Conservation (phyloP, 495 filamentous ascomycete genomes). For the Mytilinidion resinicola region DNA sequence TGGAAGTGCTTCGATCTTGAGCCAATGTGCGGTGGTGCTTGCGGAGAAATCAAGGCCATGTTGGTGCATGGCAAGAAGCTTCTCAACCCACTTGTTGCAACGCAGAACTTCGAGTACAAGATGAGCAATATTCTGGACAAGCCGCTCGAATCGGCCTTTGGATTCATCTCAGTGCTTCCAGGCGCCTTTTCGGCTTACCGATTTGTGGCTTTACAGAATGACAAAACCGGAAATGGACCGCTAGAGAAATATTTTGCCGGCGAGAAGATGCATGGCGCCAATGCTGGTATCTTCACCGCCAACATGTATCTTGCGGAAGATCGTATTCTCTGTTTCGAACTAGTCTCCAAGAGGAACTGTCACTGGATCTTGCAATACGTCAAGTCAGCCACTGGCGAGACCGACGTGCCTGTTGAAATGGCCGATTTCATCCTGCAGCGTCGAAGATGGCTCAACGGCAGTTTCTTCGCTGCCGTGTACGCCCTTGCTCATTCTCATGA, state of each 20-base stretch:
- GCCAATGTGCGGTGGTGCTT: slow-evolving; percentile 93
- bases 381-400: slow-evolving; percentile 92
- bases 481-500: slow-evolving; percentile 90
- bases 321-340: slow-evolving; percentile 98
- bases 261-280: slow-evolving; percentile 93
- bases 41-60: slow-evolving; percentile 99
- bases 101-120: slow-evolving; percentile 99
- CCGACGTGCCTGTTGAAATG: slow-evolving; percentile 94
- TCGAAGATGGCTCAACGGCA: slow-evolving; percentile 95
- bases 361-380: slow-evolving; percentile 97
- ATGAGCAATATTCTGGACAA: slow-evolving; percentile 99
- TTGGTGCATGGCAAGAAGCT: slow-evolving; percentile 80
- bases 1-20: slow-evolving; percentile 99
- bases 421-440: slow-evolving; percentile 94
- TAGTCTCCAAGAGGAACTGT: slow-evolving; percentile 94
- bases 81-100: slow-evolving; percentile 88
- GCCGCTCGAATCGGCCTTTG: slow-evolving; percentile 93
- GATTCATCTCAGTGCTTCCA: slow-evolving; percentile 93
- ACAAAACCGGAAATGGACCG: slow-evolving; percentile 85
- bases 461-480: slow-evolving; percentile 97
- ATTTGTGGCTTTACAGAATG: slow-evolving; percentile 90
- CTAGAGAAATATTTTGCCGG: slow-evolving; percentile 96
- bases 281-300: slow-evolving; percentile 95
- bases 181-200: slow-evolving; percentile 98
- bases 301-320: slow-evolving; percentile 99